Conservation (phyloP, 2,329 filamentous ascomycete species). For the Ophiosphaerella narmari region DNA sequence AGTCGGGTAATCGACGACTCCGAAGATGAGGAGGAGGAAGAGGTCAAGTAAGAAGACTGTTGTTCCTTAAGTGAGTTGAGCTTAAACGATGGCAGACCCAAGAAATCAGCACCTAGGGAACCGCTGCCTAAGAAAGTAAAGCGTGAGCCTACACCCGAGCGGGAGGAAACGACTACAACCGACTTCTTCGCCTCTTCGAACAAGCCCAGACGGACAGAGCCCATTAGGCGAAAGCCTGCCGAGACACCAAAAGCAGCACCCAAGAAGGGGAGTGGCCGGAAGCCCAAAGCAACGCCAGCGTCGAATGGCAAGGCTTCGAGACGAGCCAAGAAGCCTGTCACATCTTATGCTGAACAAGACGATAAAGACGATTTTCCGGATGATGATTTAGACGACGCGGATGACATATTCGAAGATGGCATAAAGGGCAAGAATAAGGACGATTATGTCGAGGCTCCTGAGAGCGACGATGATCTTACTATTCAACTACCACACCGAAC, state of each 20-base stretch:
- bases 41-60: conserved; percentile 32
- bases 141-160: conserved; percentile 53
- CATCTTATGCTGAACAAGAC: conserved; percentile 60
- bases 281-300: conserved; percentile 40
- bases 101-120: conserved; percentile 60
- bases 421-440: conserved; percentile 67
- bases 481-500: conserved; percentile 39
- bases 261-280: conserved; percentile 40
- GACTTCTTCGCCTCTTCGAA: conserved; percentile 67
- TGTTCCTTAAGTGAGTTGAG: conserved; percentile 4
- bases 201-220: conserved; percentile 57
- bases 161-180: conserved; percentile 64
- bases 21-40: conserved; percentile 64
- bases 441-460: conserved; percentile 67
- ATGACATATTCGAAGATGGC: conserved; percentile 82
- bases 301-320: conserved; percentile 44
- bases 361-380: conserved; percentile 60
- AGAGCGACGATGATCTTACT: conserved; percentile 35
- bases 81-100: conserved; percentile 35
- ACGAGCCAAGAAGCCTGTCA: conserved; percentile 50
- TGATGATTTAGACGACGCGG: conserved; percentile 61
- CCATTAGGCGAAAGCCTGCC: conserved; percentile 42
- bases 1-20: conserved; percentile 66
- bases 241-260: conserved; percentile 44
- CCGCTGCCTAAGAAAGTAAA: conserved; percentile 61